Percentiles rank a stretch among this genome's conserved stretches.
These are phyloP conservation scores for Penicillium ucsense DNA, from an alignment of 495 filamentous ascomycete species.

Conservation along the genomic window DNA sequence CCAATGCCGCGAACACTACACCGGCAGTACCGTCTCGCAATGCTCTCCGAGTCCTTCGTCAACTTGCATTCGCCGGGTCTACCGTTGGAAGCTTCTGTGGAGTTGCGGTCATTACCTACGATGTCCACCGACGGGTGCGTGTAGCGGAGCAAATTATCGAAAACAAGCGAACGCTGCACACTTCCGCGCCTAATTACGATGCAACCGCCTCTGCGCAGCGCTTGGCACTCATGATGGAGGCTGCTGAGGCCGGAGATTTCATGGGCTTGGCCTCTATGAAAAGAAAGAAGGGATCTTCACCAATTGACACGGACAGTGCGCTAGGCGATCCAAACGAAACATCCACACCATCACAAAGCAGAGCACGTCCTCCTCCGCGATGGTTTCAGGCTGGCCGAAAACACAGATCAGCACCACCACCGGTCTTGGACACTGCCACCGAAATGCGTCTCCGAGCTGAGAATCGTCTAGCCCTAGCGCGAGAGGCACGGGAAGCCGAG, in stretches of 20 bases:
- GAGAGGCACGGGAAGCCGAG: constrained; percentile 6
- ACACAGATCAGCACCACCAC: neutral
- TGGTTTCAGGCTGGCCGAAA: neutral
- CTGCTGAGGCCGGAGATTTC: constrained; percentile 35
- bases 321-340: neutral
- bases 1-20: constrained; percentile 20
- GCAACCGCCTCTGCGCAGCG: constrained; percentile 32
- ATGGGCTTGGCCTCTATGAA: constrained; percentile 31
- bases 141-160: constrained; percentile 35
- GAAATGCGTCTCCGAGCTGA: neutral
- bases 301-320: neutral
- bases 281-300: constrained; percentile 1
- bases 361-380: neutral
- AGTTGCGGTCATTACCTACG: constrained; percentile 33
- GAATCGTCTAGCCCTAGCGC: constrained; percentile 6
- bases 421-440: neutral
- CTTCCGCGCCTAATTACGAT: constrained; percentile 36
- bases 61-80: constrained; percentile 34
- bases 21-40: constrained; percentile 35
- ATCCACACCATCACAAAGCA: neutral
- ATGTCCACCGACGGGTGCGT: constrained; percentile 31
- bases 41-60: constrained; percentile 35
- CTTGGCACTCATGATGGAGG: constrained; percentile 32
- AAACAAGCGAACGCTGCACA: constrained; percentile 35
- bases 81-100: constrained; percentile 33